Evolutionary conservation across 768 basidiomycete genomes (phyloP), one percentile per base, ranked within the genome.

Genomic region (Xerocomellus chrysenteron): DNA sequence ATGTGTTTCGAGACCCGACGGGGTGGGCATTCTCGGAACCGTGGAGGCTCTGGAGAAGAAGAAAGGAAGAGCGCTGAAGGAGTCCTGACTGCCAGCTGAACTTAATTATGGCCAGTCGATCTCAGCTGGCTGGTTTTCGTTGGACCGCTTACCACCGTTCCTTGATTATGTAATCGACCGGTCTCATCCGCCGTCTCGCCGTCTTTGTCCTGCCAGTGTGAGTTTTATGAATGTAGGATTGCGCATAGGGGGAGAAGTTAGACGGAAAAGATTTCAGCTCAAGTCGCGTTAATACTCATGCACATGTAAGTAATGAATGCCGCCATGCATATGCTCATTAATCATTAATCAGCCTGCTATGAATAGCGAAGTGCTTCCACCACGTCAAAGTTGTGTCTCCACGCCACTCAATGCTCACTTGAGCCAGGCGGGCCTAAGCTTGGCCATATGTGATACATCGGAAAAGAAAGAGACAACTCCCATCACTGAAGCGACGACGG

Each of bases 1-100:
- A 76, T 12, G 78, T 73, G 0, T 81, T 84, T 2, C 87, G 84
- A 60, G 76, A 1, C 63, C 82, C 2, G 85, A 82, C 0, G 78
- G 82, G 3, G 62, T 71, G 0, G 79, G 78, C 5, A 65, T 66
- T 33, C 48, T 17, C 50, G 33, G 43, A 47, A 36, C 47, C 12
- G 56, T n/a, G 41, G 26, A 30, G 28, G 63, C 50, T 44, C 51
- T 52, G 51, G 41, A 44, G 52, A 12, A 9, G 5, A 14, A 9
- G 32, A 19, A 13, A n/a, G 14, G 32, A 16, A 48, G 42, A 47
- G 42, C 51, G 39, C 19, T 30, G 45, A 9, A 39, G 30, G 33
- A 36, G 57, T 8, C 24, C 17, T 35, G 50, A n/a, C 47, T 13
- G 32, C 45, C 52, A 50, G 56, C 37, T 49, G 37, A 45, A 32